Base-by-base conservation (phyloP, 2,329 filamentous ascomycete species). In the Arthrobotrys megalospora region DNA sequence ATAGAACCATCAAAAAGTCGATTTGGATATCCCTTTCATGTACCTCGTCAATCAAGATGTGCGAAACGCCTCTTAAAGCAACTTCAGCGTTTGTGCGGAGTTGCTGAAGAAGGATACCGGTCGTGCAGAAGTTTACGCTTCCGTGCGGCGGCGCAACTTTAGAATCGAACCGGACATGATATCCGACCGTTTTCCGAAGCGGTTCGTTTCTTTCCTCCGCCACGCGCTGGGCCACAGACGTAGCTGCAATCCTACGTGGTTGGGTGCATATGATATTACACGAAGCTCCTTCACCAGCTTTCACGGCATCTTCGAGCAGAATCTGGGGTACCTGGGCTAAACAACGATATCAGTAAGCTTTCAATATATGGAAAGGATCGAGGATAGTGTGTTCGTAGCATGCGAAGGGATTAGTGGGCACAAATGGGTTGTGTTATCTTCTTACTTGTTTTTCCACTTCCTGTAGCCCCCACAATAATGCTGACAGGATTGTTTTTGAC, bases 301-400 rank as follows among this genome's bases (percentile, higher is more conserved):
- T 79, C 52, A 86, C 86, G 1, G 85, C 84, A 68, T 87, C 81
- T n/a, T 88, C 86, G 1, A 88, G 81, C 28, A 88, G 76, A n/a
- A 88, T 86, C 77, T 88, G 87, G n/a, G 87, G 87, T 7, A 88
- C 84, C 81, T 88, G 87, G 5, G 86, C 87, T 66, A 83, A 58
- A 21, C 82, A 67, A 12, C 2, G 10, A 7, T 24, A 16, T 52
- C 14, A 55, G 50, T 36, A 12, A 58, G 21, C 48, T 48, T 19
- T 12, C n/a, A 48, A 62, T 7, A 50, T 32, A 16, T n/a, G 19
- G n/a, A n/a, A 41, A 60, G 7, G 53, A 8, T 11, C 21, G 16
- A 38, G 55, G 6, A 3, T 1, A 28, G 32, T 3, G 24, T 28
- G 24, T 28, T 28, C 24, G 5, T 2, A 28, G 24, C 24, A 28